Evolutionary conservation across 192 early-diverging fungal genomes (phyloP).

Genomic region (Bifiguratus adelaidae): DNA sequence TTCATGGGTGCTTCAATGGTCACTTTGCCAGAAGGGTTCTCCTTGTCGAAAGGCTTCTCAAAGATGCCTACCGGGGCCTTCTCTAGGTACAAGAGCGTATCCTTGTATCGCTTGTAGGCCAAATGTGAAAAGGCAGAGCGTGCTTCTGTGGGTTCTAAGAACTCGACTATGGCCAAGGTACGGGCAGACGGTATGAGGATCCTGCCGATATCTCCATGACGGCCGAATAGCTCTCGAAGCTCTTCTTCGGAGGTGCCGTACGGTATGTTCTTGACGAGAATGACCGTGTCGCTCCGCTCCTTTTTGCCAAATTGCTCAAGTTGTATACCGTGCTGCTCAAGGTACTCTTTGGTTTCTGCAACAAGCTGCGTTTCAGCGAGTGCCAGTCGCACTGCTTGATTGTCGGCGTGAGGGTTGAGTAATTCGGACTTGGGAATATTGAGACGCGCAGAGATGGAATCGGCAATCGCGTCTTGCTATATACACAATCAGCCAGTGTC

Average conservation of each 20-base stretch:
- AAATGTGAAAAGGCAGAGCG: constrained; percentile 78
- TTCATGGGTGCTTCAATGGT: constrained; percentile 26
- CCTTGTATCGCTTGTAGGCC: constrained; percentile 89
- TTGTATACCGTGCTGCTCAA: constrained; percentile 77
- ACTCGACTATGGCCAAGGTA: constrained; percentile 93
- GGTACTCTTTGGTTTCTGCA: constrained; percentile 86
- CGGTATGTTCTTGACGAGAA: constrained; percentile 95
- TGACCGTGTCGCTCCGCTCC: constrained; percentile 78
- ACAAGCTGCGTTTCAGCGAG: constrained; percentile 97
- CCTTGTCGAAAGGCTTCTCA: constrained; percentile 39
- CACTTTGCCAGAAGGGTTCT: constrained; percentile 2
- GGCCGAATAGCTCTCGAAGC: constrained; percentile 69
- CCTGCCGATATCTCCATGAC: constrained; percentile 84
- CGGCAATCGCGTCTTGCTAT: constrained; percentile 84
- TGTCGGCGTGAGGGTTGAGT: constrained; percentile 74
- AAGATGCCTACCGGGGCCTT: constrained; percentile 85
- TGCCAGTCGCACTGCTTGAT: constrained; percentile 87
- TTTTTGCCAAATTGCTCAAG: constrained; percentile 71
- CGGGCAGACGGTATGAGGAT: constrained; percentile 81
- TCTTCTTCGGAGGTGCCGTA: constrained; percentile 74
- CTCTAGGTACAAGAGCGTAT: constrained; percentile 86
- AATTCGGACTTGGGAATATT: constrained; percentile 88
- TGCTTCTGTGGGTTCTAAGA: constrained; percentile 81
- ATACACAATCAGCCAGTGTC: too few species aligned
- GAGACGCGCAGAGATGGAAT: constrained; percentile 90